These are phyloP conservation scores for Nepenthes mirabilis DNA, from an alignment of 148 eudicot genomes.

Conservation along the genomic window DNA sequence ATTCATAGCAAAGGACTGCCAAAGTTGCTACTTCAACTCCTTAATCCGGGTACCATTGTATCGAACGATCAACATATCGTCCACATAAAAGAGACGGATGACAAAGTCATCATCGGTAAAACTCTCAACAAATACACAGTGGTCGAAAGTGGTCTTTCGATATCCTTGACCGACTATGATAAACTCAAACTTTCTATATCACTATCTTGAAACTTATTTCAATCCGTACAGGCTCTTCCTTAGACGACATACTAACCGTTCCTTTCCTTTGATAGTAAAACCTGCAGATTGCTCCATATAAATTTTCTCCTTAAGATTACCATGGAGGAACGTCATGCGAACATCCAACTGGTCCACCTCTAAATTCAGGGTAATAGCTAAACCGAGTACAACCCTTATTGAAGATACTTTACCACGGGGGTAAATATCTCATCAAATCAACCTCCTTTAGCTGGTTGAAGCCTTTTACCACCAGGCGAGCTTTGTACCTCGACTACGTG, in stretches of 20 bases:
- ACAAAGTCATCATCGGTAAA: not conserved
- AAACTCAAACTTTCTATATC: not conserved
- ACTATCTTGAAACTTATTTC: not conserved
- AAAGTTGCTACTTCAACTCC: too few species aligned
- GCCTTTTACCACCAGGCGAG: too few species aligned
- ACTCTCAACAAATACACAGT: not conserved
- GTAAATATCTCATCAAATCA: too few species aligned
- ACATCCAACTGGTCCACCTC: not conserved
- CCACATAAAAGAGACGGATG: not conserved
- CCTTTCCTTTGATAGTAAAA: not conserved
- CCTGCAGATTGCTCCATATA: not conserved
- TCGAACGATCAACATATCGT: conserved; percentile 3
- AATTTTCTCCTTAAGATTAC: not conserved
- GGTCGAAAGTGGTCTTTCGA: not conserved
- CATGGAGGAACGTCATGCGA: not conserved
- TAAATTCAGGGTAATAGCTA: not conserved
- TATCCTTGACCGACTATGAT: not conserved
- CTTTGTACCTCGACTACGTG: too few species aligned
- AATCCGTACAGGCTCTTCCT: not conserved
- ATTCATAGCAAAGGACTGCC: too few species aligned
- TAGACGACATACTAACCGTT: not conserved
- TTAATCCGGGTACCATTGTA: too few species aligned
- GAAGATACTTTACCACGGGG: too few species aligned
- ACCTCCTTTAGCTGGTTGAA: too few species aligned
- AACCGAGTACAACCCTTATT: too few species aligned